phyloP scores from a whole-genome alignment of 2,329 filamentous ascomycete species.

The Penicillium sp. region DNA sequence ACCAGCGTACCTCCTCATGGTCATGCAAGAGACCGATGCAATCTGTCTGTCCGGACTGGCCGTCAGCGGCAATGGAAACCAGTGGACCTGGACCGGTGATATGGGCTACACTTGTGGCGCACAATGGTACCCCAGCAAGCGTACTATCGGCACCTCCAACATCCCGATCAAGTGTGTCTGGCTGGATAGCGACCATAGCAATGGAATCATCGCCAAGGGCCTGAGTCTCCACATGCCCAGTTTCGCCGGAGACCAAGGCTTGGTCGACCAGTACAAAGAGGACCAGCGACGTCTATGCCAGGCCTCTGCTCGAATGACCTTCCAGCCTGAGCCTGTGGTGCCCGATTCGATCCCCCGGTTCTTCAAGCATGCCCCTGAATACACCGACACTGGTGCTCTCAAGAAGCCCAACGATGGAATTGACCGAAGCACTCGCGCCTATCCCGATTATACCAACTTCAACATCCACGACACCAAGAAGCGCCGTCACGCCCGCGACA shows the following conservation, averaged over 20 bases:
- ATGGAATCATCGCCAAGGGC: not conserved
- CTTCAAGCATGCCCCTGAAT: not conserved
- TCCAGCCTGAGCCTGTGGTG: conserved; percentile 2
- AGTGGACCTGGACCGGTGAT: conserved; percentile 1
- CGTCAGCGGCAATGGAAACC: not conserved
- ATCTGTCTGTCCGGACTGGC: not conserved
- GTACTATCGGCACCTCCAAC: conserved; percentile 1
- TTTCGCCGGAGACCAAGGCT: conserved; percentile 2
- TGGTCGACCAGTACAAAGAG: not conserved
- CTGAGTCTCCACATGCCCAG: not conserved
- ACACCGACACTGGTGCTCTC: not conserved
- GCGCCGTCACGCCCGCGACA: not conserved
- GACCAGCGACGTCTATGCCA: conserved; percentile 1
- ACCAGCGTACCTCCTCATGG: not conserved
- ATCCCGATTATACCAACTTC: not conserved
- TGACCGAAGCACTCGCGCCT: not conserved
- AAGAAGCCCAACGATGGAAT: not conserved
- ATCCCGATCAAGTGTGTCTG: conserved; percentile 1
- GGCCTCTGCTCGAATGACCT: not conserved
- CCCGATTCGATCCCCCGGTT: not conserved
- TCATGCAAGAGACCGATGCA: conserved; percentile 3
- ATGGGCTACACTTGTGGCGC: conserved; percentile 4
- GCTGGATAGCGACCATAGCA: not conserved
- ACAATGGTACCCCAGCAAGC: not conserved
- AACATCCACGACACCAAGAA: conserved; percentile 1